phyloP scores from a whole-genome alignment of 192 early-diverging fungal species.

The Gigaspora rosea region DNA sequence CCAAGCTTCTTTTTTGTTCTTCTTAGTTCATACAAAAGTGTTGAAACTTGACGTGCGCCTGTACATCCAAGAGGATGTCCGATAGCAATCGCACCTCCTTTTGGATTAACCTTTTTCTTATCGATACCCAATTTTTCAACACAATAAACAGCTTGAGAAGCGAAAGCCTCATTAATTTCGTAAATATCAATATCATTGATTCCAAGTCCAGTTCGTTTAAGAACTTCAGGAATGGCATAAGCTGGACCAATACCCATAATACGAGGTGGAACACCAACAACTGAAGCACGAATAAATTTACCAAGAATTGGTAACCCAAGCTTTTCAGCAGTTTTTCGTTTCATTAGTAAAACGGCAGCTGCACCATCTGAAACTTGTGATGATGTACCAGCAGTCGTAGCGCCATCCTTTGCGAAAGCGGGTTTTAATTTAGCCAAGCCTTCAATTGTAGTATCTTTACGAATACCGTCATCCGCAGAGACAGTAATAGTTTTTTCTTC shows the following conservation, averaged over 20 bases:
- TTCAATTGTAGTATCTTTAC: constrained; percentile 78
- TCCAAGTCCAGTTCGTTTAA: constrained; percentile 76
- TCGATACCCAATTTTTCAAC: constrained; percentile 85
- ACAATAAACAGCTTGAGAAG: constrained; percentile 93
- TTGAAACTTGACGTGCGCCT: constrained; percentile 96
- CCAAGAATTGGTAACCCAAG: constrained; percentile 83
- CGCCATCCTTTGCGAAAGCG: constrained; percentile 82
- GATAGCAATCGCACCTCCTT: constrained; percentile 97
- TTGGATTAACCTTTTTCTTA: constrained; percentile 93
- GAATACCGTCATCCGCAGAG: constrained; percentile 89
- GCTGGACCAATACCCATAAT: constrained; percentile 99
- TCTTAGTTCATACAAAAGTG: constrained; percentile 85
- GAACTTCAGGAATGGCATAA: constrained; percentile 86
- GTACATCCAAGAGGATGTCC: constrained; percentile 95
- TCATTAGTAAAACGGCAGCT: constrained; percentile 93
- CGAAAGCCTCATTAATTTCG: constrained; percentile 99
- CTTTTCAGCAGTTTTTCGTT: constrained; percentile 86
- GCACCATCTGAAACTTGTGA: constrained; percentile 99
- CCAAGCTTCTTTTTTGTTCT: constrained; percentile 39
- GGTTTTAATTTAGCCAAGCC: constrained; percentile 80
- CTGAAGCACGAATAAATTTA: constrained; percentile 84
- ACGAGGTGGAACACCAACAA: constrained; percentile 87
- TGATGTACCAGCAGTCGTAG: constrained; percentile 92
- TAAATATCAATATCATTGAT: constrained; percentile 82
- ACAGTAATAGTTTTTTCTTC: constrained; percentile 73